These are phyloP conservation scores for Starmera stellimalicola DNA, from an alignment of 1,139 yeast species.

Conservation along the genomic window DNA sequence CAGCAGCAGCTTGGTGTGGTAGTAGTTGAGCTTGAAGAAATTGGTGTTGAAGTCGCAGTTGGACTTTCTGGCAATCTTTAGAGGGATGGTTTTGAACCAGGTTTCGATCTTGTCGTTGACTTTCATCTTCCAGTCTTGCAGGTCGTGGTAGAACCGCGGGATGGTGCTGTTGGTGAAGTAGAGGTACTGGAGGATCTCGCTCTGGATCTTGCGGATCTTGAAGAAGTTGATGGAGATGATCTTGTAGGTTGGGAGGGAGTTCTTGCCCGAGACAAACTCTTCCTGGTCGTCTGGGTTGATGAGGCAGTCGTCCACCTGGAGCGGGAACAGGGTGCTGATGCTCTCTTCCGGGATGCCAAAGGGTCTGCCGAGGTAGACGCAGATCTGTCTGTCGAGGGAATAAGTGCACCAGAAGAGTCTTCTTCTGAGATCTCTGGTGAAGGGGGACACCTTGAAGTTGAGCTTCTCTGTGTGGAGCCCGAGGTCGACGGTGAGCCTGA, in stretches of 20 bases:
- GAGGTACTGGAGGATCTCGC: constrained; percentile 63
- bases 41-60: constrained; percentile 67
- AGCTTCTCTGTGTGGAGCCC: constrained; percentile 64
- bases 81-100: constrained; percentile 51
- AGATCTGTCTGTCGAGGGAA: constrained; percentile 69
- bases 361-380: constrained; percentile 65
- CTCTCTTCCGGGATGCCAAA: constrained; percentile 69
- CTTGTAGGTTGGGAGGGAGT: constrained; percentile 52
- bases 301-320: constrained; percentile 62
- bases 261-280: constrained; percentile 23
- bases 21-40: constrained; percentile 65
- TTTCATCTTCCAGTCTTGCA: constrained; percentile 51
- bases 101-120: constrained; percentile 41
- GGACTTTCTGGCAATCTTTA: constrained; percentile 49
- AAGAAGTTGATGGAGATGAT: constrained; percentile 57
- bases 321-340: constrained; percentile 57
- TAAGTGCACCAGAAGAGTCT: constrained; percentile 87
- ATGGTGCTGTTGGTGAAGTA: constrained; percentile 58
- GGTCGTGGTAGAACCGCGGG: constrained; percentile 49
- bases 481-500: constrained; percentile 71
- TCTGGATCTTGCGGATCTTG: constrained; percentile 61
- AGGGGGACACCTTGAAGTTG: constrained; percentile 37
- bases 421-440: constrained; percentile 59
- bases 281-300: constrained; percentile 30
- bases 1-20: constrained; percentile 62